Evolutionary conservation across 2,329 filamentous ascomycete species (phyloP).

Genomic region (Diaporthe vaccinii): DNA sequence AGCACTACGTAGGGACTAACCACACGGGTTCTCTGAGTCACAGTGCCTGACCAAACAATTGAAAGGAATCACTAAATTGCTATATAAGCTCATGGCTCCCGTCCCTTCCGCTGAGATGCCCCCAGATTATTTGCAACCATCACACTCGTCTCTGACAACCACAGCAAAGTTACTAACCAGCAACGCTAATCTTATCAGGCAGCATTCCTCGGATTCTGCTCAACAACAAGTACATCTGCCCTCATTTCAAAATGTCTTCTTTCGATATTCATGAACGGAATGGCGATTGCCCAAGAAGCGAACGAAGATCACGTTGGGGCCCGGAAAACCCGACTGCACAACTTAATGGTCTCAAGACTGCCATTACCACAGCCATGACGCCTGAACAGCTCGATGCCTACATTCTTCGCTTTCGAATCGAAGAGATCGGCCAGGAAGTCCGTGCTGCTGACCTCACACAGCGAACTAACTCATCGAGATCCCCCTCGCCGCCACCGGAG

Average conservation of each 20-base stretch:
- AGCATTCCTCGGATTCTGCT: background rate
- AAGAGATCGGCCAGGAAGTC: slow-evolving; percentile 73
- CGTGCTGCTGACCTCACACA: too few species aligned
- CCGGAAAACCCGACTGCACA: background rate
- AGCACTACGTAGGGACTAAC: too few species aligned
- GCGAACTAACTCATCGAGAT: too few species aligned
- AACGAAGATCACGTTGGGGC: slow-evolving; percentile 22
- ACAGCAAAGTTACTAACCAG: background rate
- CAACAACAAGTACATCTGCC: background rate
- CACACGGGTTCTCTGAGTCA: too few species aligned
- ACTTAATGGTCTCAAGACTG: slow-evolving; percentile 10
- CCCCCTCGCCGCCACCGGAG: slow-evolving; percentile 81
- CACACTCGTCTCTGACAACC: background rate
- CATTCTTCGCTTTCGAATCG: slow-evolving; percentile 80
- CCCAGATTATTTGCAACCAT: background rate
- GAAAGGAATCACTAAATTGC: too few species aligned
- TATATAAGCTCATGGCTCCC: too few species aligned
- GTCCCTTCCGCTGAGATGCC: too few species aligned
- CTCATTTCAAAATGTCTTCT: background rate
- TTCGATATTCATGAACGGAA: too few species aligned
- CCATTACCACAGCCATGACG: slow-evolving; percentile 66
- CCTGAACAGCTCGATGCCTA: slow-evolving; percentile 85
- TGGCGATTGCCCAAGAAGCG: background rate
- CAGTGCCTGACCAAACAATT: too few species aligned
- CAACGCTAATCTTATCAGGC: background rate